Evolutionary conservation across 139 green algal genomes (phyloP), one percentile per base, ranked within the genome.

Genomic region (Chlamydomonas sp.): DNA sequence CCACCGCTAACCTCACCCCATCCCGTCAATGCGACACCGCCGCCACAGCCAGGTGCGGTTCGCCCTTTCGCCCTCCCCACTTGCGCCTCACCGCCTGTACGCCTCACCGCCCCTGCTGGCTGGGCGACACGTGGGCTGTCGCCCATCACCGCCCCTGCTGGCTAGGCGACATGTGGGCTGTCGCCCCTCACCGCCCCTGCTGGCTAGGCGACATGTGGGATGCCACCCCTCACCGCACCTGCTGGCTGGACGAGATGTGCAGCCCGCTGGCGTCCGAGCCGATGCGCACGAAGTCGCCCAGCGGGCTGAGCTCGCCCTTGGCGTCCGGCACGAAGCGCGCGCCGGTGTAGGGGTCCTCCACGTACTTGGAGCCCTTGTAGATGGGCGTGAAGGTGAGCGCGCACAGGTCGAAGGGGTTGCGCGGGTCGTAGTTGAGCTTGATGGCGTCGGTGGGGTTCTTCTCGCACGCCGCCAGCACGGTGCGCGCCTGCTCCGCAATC

Each of bases 371-470:
- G 88, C 95, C 89, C 85, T 96, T 88, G 95, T 99, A 99, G 89
- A 99, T 99, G 85, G 98, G 98, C 17, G 95, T 96, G 90, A 99
- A 98, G 49, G 97, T 99, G 72, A 96, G 66, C 75, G 93, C 94
- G 93, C 97, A 99, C 73, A 99, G 90, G 91, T 99, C 98, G 79
- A 99, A 99, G 68, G 98, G 98, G 91, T 99, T 99, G 85, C 97
- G 96, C 7, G 97, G 90, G 93, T 99, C 98, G 90, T 99, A 99
- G 80, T 98, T 94, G 73, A 99, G 89, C 77, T 95, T 87, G 69
- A 98, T 85, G 15, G 94, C 97, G 82, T 99, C 98, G 0, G 88
- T 94, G 60, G 96, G 97, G 17, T 84, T 93, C 95, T 96, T 97
- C 90, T 99, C 98, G 87, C 98, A 99, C 3, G 96, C 96, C 59